Evolutionary conservation across 2,329 filamentous ascomycete species (phyloP).

Genomic region (Scortechinia acanthostroma): DNA sequence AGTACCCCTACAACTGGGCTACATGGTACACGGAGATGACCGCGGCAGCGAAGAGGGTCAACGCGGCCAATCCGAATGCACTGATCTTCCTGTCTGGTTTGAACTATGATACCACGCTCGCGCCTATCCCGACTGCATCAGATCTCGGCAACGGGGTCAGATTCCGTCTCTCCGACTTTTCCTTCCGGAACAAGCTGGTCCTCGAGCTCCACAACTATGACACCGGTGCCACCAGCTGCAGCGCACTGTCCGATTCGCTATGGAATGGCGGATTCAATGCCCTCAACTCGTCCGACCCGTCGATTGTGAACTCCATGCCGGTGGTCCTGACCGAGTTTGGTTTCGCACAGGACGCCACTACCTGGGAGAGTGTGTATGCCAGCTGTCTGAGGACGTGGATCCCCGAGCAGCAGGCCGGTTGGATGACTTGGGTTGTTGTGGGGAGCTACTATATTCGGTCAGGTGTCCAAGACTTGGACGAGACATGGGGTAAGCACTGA

Average conservation of each 20-base stretch:
- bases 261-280: slow-evolving; percentile 44
- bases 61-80: slow-evolving; percentile 37
- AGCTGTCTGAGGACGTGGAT: slow-evolving; percentile 41
- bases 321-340: slow-evolving; percentile 46
- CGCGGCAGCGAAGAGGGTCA: slow-evolving; percentile 37
- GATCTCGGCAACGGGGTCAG: slow-evolving; percentile 31
- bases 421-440: too few relatives aligned
- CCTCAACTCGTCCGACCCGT: slow-evolving; percentile 24
- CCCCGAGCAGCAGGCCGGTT: slow-evolving; percentile 36
- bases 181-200: slow-evolving; percentile 44
- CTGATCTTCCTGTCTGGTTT: slow-evolving; percentile 54
- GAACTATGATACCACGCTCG: slow-evolving; percentile 44
- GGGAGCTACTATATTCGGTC: too few relatives aligned
- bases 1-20: slow-evolving; percentile 42
- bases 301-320: slow-evolving; percentile 32
- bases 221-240: slow-evolving; percentile 37
- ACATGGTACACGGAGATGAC: slow-evolving; percentile 42
- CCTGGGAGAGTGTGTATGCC: slow-evolving; percentile 39
- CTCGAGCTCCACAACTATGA: slow-evolving; percentile 57
- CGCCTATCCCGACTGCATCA: slow-evolving; percentile 39
- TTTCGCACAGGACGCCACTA: slow-evolving; percentile 36
- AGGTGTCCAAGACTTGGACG: too few relatives aligned
- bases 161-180: slow-evolving; percentile 38
- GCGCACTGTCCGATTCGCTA: slow-evolving; percentile 32
- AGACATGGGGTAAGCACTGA: too few relatives aligned